These are phyloP conservation scores for Pyrus communis DNA, from an alignment of 306 rosid species.

Conservation along the genomic window DNA sequence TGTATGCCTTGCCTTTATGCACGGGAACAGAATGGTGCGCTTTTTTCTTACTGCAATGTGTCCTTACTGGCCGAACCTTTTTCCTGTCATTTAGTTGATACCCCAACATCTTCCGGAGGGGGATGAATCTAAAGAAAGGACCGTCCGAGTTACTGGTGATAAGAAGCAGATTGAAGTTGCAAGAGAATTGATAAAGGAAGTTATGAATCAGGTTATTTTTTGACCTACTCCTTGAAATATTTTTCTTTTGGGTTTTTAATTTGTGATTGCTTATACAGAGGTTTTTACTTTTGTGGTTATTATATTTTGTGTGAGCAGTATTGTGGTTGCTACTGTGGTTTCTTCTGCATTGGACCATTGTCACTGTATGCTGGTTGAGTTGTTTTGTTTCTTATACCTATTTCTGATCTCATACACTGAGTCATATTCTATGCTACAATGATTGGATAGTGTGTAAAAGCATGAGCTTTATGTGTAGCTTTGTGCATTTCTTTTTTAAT, in stretches of 20 bases:
- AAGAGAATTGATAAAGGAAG: conserved; percentile 81
- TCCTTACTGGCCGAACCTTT: background rate
- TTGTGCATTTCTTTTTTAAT: background rate
- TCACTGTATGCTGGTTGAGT: background rate
- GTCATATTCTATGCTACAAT: background rate
- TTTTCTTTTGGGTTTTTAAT: background rate
- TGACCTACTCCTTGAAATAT: conserved; percentile 9
- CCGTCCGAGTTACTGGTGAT: conserved; percentile 86
- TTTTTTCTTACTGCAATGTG: background rate
- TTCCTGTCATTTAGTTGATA: conserved; percentile 56
- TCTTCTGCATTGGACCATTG: background rate
- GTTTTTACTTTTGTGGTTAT: background rate
- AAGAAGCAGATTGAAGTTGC: conserved; percentile 83
- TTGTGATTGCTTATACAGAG: background rate
- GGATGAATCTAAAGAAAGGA: conserved; percentile 86
- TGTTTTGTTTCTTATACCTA: background rate
- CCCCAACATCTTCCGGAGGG: conserved; percentile 97
- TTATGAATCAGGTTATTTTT: conserved; percentile 83
- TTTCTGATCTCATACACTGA: background rate
- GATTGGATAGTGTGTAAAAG: background rate
- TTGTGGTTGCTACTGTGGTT: background rate
- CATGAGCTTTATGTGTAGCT: background rate
- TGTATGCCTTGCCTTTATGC: conserved; percentile 7
- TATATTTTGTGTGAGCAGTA: background rate
- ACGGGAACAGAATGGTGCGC: background rate